phyloP scores from a whole-genome alignment of 2,329 filamentous ascomycete genomes.

The Aspergillus brunneoviolaceus region DNA sequence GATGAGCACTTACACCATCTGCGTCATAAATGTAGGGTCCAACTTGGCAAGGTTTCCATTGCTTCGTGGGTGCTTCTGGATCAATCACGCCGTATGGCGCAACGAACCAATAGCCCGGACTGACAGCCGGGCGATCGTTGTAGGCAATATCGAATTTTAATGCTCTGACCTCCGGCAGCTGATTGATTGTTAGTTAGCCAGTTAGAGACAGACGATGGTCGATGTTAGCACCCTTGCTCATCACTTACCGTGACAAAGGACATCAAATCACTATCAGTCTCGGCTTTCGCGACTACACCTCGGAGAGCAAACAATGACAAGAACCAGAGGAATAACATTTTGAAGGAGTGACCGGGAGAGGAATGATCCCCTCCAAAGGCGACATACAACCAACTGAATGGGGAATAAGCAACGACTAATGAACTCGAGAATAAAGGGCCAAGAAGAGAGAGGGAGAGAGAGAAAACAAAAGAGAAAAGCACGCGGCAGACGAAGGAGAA shows the following conservation, averaged over 20 bases:
- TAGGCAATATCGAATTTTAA: conserved; percentile 30
- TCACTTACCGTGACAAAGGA: conserved; percentile 34
- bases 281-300: conserved; percentile 23
- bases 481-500: background rate
- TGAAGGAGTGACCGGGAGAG: conserved; percentile 31
- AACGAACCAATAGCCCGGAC: conserved; percentile 51
- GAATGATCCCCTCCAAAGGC: background rate
- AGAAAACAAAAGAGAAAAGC: background rate
- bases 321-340: conserved; percentile 27
- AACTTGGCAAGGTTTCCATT: conserved; percentile 44
- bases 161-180: conserved; percentile 28
- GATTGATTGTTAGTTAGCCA: conserved; percentile 2
- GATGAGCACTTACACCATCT: conserved; percentile 36
- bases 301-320: conserved; percentile 25
- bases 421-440: background rate
- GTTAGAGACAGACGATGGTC: background rate
- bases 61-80: conserved; percentile 25
- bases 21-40: conserved; percentile 53
- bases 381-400: background rate
- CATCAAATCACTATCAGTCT: conserved; percentile 33
- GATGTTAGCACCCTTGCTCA: background rate
- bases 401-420: background rate
- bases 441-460: background rate
- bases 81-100: conserved; percentile 42
- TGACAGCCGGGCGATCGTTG: conserved; percentile 26